Conservation (phyloP, 305 asterid genomes). For the Fraxinus baroniana region DNA sequence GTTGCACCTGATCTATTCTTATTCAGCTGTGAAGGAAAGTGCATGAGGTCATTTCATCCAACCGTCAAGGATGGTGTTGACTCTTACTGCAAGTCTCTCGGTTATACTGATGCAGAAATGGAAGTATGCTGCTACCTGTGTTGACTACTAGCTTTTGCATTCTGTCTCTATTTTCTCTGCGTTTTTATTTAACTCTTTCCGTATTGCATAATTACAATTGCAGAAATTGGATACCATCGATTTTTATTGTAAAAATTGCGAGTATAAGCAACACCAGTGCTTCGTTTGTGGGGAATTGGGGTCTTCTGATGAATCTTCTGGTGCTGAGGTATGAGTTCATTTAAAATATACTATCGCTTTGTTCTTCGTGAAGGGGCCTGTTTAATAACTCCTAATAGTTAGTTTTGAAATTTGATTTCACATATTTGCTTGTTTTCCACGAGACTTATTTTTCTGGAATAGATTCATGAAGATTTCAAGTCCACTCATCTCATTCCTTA, state of each 20-base stretch:
- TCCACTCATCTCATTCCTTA: not conserved
- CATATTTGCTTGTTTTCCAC: not conserved
- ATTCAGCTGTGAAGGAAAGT: conserved; percentile 81
- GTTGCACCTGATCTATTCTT: conserved; percentile 5
- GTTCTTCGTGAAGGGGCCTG: not conserved
- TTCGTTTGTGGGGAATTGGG: conserved; percentile 83
- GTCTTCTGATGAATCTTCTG: conserved; percentile 75
- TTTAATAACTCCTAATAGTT: not conserved
- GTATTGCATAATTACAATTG: not conserved
- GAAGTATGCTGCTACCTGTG: conserved; percentile 40
- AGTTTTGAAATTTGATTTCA: not conserved
- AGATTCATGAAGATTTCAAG: not conserved
- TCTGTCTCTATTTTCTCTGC: conserved; percentile 4
- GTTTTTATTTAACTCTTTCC: not conserved
- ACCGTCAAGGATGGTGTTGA: conserved; percentile 57
- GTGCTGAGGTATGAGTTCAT: conserved; percentile 61
- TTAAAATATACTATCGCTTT: not conserved
- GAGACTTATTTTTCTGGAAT: not conserved
- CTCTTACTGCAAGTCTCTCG: conserved; percentile 62
- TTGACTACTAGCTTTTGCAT: conserved; percentile 3
- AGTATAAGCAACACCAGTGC: conserved; percentile 73
- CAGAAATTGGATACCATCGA: conserved; percentile 40
- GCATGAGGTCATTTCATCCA: conserved; percentile 89
- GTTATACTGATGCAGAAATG: conserved; percentile 49
- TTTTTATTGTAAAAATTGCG: conserved; percentile 70